phyloP scores from a whole-genome alignment of 768 basidiomycete genomes.

The Neoboletus subvelutipes region DNA sequence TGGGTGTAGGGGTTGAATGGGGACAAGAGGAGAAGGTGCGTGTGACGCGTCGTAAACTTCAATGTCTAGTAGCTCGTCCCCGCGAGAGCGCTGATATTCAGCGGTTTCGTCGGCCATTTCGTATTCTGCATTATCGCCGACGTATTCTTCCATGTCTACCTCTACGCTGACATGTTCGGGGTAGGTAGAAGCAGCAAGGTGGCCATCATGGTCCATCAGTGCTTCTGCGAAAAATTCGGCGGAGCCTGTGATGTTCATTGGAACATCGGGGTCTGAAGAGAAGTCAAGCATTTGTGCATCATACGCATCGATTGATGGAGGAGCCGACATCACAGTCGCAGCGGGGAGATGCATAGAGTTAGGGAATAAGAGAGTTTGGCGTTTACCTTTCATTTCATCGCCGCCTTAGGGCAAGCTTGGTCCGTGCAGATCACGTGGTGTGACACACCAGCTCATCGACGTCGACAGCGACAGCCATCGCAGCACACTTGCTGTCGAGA shows the following conservation, averaged over 20 bases:
- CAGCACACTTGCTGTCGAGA: slow-evolving; percentile 2
- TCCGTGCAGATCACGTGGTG: slow-evolving; percentile 33
- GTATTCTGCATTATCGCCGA: slow-evolving; percentile 50
- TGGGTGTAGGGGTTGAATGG: slow-evolving; percentile 14
- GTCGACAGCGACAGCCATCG: slow-evolving; percentile 5
- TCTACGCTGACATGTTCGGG: slow-evolving; percentile 48
- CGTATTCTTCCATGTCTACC: slow-evolving; percentile 64
- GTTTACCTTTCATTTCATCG: slow-evolving; percentile 8
- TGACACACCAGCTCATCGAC: slow-evolving; percentile 1
- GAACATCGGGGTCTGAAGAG: slow-evolving; percentile 53
- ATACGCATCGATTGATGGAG: slow-evolving; percentile 45
- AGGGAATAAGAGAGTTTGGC: slow-evolving; percentile 15
- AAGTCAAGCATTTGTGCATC: slow-evolving; percentile 69
- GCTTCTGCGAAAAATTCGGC: slow-evolving; percentile 53
- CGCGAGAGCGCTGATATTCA: slow-evolving; percentile 22
- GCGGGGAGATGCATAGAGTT: slow-evolving; percentile 17
- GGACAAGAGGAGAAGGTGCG: slow-evolving; percentile 28
- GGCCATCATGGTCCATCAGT: slow-evolving; percentile 59
- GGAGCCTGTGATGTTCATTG: slow-evolving; percentile 49
- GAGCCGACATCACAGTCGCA: slow-evolving; percentile 25
- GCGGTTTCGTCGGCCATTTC: slow-evolving; percentile 37
- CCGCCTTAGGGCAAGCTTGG: slow-evolving; percentile 31
- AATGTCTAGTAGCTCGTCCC: slow-evolving; percentile 36
- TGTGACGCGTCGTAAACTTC: slow-evolving; percentile 43
- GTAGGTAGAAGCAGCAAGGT: slow-evolving; percentile 26